Evolutionary conservation across 1,139 yeast genomes (phyloP).

Genomic region (Candida sanyaensis): DNA sequence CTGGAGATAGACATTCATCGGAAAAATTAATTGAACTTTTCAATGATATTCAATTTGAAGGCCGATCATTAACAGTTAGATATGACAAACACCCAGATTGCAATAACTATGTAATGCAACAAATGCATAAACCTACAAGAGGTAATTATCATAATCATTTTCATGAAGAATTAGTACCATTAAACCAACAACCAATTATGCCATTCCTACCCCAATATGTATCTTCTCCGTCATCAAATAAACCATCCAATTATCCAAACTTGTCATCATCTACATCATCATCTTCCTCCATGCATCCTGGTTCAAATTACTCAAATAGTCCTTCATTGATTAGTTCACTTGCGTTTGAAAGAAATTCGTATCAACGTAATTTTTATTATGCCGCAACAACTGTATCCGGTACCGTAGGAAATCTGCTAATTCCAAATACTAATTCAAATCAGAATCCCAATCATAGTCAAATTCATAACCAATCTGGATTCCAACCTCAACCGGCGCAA

Average conservation of each 20-base stretch:
- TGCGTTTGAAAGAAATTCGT: constrained; percentile 38
- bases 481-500: background rate
- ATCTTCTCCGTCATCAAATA: background rate
- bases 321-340: constrained; percentile 22
- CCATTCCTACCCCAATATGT: background rate
- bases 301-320: background rate
- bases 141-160: background rate
- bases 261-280: background rate
- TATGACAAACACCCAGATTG: constrained; percentile 52
- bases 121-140: constrained; percentile 9
- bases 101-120: constrained; percentile 36
- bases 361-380: constrained; percentile 37
- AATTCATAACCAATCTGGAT: too few relatives aligned
- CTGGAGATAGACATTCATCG: constrained; percentile 51
- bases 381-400: constrained; percentile 14
- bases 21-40: constrained; percentile 49
- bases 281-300: background rate
- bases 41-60: constrained; percentile 55
- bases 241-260: background rate
- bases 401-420: background rate
- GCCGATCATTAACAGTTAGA: constrained; percentile 61
- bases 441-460: too few relatives aligned
- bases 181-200: background rate
- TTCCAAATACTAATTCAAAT: too few relatives aligned
- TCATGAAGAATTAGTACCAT: background rate